Evolutionary conservation across 441 rosid genomes (phyloP).

Genomic region (Kokia cookei): DNA sequence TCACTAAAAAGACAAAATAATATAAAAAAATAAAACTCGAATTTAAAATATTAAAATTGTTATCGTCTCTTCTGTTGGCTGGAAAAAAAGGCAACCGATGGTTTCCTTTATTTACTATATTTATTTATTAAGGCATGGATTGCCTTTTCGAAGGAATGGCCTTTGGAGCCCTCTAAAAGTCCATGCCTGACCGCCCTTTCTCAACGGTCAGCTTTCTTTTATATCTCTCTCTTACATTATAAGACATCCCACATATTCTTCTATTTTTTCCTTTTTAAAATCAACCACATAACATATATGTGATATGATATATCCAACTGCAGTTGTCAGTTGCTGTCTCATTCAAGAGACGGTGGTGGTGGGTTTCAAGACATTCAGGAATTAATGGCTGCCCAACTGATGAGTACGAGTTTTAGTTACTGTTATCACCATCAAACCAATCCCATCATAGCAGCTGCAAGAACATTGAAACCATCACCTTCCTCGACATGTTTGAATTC

Average conservation of each 20-base stretch:
- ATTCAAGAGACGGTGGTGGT: background rate
- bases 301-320: no score
- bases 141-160: slow-evolving; percentile 17
- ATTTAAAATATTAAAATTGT: no score
- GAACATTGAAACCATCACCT: background rate
- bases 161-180: slow-evolving; percentile 29
- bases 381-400: slow-evolving; percentile 16
- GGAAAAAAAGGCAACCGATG: no score
- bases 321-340: no score
- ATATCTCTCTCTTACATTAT: background rate
- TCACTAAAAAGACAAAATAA: no score
- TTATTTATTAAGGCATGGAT: background rate
- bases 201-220: background rate
- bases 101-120: no score
- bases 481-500: background rate
- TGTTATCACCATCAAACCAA: background rate
- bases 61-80: no score
- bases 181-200: background rate
- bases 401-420: background rate
- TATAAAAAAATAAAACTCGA: no score
- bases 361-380: background rate
- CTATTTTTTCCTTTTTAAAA: no score
- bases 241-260: background rate
- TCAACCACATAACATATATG: no score
- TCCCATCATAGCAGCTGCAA: background rate